Evolutionary conservation across 345 rosid species (phyloP).

Genomic region (Sisymbrium irio): DNA sequence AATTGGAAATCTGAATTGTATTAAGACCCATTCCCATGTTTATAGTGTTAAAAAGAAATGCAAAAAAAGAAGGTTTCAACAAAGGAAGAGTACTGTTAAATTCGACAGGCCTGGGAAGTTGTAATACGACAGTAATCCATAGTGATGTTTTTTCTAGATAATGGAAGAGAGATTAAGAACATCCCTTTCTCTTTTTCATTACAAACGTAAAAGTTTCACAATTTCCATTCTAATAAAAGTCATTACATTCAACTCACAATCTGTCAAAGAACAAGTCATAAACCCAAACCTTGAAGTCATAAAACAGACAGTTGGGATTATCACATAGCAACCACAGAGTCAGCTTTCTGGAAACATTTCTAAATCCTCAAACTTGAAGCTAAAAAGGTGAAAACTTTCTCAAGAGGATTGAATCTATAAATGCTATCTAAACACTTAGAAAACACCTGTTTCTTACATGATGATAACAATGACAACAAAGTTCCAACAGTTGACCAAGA

Average conservation of each 20-base stretch:
- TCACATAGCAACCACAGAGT: not conserved
- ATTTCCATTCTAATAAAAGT: not conserved
- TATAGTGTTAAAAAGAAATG: constrained; percentile 26
- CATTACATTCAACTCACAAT: not conserved
- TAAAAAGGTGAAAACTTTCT: not conserved
- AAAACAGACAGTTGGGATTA: not conserved
- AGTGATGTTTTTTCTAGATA: not conserved
- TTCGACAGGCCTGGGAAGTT: not conserved
- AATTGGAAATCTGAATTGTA: constrained; percentile 12
- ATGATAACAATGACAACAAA: not conserved
- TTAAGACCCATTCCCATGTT: constrained; percentile 13
- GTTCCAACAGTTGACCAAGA: constrained; percentile 2
- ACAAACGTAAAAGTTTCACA: not conserved
- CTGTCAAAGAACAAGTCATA: not conserved
- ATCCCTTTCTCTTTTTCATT: not conserved
- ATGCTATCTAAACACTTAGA: constrained; percentile 14
- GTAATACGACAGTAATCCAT: not conserved
- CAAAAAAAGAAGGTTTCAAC: not conserved
- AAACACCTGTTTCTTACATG: constrained; percentile 8
- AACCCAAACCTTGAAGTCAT: not conserved
- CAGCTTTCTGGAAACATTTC: not conserved
- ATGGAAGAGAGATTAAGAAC: not conserved
- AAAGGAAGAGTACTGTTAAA: not conserved
- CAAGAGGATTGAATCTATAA: constrained; percentile 7
- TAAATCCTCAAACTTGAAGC: constrained; percentile 1